These are phyloP conservation scores for Shiraia sp. DNA, from an alignment of 2,329 filamentous ascomycete species.

Conservation along the genomic window DNA sequence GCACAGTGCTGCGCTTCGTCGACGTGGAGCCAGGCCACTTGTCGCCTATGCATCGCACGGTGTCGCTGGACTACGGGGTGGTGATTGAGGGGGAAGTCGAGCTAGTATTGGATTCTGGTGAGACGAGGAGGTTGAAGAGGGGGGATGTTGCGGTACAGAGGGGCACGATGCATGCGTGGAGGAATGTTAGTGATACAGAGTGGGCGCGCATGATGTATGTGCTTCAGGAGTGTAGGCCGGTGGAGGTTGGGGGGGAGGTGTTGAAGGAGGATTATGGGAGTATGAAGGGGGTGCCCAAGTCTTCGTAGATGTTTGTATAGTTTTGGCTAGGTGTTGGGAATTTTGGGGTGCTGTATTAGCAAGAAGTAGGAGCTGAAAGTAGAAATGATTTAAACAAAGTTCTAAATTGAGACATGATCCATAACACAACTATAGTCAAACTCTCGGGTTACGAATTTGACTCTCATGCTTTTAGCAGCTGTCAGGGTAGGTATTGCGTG, in stretches of 20 bases:
- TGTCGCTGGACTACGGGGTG: conserved; percentile 45
- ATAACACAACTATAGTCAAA: no score
- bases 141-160: conserved; percentile 44
- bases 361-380: no score
- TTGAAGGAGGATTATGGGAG: conserved; percentile 35
- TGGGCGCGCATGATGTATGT: conserved; percentile 41
- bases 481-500: no score
- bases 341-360: no score
- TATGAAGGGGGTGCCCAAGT: conserved; percentile 36
- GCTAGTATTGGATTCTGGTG: conserved; percentile 42
- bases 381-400: no score
- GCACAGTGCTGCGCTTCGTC: conserved; percentile 50
- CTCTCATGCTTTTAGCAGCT: no score
- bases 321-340: no score
- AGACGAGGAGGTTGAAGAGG: conserved; percentile 36
- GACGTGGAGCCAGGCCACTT: conserved; percentile 35
- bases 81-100: conserved; percentile 46
- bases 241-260: conserved; percentile 27
- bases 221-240: conserved; percentile 31
- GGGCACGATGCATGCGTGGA: conserved; percentile 47
- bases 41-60: conserved; percentile 46
- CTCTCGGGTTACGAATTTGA: no score
- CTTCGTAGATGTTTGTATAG: conserved; percentile 19
- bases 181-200: conserved; percentile 29
- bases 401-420: no score